phyloP scores from a whole-genome alignment of 106 monocot genomes.

The Ottelia alismoides region DNA sequence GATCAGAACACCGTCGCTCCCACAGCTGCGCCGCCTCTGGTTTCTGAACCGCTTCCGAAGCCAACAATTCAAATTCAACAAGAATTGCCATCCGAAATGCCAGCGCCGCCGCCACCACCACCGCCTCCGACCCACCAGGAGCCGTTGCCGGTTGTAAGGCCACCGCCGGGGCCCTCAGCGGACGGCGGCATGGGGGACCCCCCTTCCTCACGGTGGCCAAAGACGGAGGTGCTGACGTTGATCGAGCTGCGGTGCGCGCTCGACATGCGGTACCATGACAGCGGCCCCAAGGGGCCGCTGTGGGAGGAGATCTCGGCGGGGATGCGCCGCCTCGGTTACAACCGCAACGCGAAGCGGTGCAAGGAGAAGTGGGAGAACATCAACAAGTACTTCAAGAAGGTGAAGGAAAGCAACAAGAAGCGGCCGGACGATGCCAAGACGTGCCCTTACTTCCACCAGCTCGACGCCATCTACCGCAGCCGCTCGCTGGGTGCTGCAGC shows the following conservation, averaged over 20 bases:
- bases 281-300: constrained; percentile 18
- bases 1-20: constrained; percentile 26
- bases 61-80: no score
- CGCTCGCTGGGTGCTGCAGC: no score
- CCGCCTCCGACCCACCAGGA: neutral
- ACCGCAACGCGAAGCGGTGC: constrained; percentile 62
- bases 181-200: constrained; percentile 1
- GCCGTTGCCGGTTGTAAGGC: neutral
- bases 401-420: constrained; percentile 82
- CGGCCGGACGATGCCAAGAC: constrained; percentile 77
- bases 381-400: constrained; percentile 95
- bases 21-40: no score
- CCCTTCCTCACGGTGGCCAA: constrained; percentile 59
- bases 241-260: constrained; percentile 17
- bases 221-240: constrained; percentile 22
- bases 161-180: neutral
- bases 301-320: constrained; percentile 22
- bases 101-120: neutral
- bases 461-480: constrained; percentile 68
- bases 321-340: constrained; percentile 38
- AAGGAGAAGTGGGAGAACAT: constrained; percentile 97
- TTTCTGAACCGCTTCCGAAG: no score
- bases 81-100: neutral
- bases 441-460: constrained; percentile 82
- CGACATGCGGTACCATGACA: constrained; percentile 18